A percentile compares a stretch with the other conserved stretches of the same genome.
These are phyloP conservation scores for Blastobotrys robertii DNA, from an alignment of 805 yeast species.

Conservation along the genomic window DNA sequence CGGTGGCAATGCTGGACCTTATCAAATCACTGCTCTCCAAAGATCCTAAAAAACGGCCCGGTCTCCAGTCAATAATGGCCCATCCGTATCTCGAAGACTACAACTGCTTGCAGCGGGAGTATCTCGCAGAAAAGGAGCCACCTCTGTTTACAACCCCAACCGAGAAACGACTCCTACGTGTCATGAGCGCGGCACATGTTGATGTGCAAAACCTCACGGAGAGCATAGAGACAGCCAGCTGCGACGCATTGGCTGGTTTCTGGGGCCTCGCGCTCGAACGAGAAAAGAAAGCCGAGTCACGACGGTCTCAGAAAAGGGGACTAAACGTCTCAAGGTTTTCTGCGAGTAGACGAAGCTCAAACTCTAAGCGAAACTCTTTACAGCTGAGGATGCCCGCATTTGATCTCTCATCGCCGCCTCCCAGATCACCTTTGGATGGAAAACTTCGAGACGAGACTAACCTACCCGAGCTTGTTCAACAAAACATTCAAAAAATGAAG, in stretches of 20 bases:
- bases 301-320: slow-evolving; percentile 9
- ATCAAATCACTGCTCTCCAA: slow-evolving; percentile 51
- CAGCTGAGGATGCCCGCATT: background rate
- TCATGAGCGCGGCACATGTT: slow-evolving; percentile 50
- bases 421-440: background rate
- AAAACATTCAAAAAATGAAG: background rate
- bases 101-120: slow-evolving; percentile 35
- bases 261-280: slow-evolving; percentile 60
- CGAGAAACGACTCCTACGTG: slow-evolving; percentile 55
- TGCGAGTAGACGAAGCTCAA: slow-evolving; percentile 3
- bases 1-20: slow-evolving; percentile 32
- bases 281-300: slow-evolving; percentile 25
- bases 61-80: slow-evolving; percentile 39
- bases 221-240: slow-evolving; percentile 47
- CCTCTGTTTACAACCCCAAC: slow-evolving; percentile 46
- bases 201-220: slow-evolving; percentile 51
- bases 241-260: slow-evolving; percentile 65
- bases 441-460: background rate
- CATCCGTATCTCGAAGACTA: slow-evolving; percentile 42
- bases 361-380: background rate
- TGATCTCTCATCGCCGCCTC: background rate
- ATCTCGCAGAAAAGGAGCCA: slow-evolving; percentile 26
- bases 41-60: slow-evolving; percentile 55
- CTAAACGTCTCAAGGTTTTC: slow-evolving; percentile 10
- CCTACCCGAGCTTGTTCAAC: background rate